Percentiles rank a stretch among this genome's conserved stretches.
These are phyloP conservation scores for Agaricales sp. DNA, from an alignment of 1,284 basidiomycete species.

Conservation along the genomic window DNA sequence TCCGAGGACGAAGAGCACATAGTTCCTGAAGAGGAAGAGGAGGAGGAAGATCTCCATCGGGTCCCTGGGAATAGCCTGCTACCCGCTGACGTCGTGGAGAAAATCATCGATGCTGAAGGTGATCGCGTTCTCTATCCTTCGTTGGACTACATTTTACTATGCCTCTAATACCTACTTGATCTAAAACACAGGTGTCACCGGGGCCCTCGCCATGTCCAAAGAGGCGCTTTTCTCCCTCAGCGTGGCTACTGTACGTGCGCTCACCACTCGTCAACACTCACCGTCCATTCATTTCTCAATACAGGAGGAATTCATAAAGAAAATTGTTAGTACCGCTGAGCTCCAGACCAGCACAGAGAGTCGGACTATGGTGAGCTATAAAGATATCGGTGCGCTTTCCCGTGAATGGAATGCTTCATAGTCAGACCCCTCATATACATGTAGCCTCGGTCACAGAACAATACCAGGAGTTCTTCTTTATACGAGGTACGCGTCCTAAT, in stretches of 20 bases:
- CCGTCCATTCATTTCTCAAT: slow-evolving; percentile 10
- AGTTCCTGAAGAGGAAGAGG: slow-evolving; percentile 22
- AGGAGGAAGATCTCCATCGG: slow-evolving; percentile 34
- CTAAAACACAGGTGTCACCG: slow-evolving; percentile 34
- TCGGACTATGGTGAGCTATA: slow-evolving; percentile 47
- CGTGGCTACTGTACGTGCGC: slow-evolving; percentile 50
- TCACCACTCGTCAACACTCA: slow-evolving; percentile 3
- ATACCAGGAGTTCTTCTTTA: slow-evolving; percentile 59
- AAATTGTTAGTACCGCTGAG: slow-evolving; percentile 48
- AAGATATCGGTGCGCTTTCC: slow-evolving; percentile 50
- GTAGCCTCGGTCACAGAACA: slow-evolving; percentile 45
- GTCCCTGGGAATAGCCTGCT: slow-evolving; percentile 51
- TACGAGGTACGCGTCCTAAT: slow-evolving; percentile 49
- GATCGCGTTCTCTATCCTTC: slow-evolving; percentile 13
- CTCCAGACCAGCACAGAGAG: slow-evolving; percentile 40
- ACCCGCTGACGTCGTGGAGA: slow-evolving; percentile 51
- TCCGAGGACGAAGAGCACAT: slow-evolving; percentile 33
- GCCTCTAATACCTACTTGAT: slow-evolving; percentile 1
- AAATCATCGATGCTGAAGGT: slow-evolving; percentile 66
- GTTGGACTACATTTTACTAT: slow-evolving; percentile 4
- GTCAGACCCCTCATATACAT: slow-evolving; percentile 9
- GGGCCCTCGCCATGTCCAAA: slow-evolving; percentile 54
- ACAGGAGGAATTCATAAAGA: slow-evolving; percentile 73
- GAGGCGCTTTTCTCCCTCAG: slow-evolving; percentile 64
- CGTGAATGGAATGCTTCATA: slow-evolving; percentile 2